A percentile compares a stretch with the other conserved stretches of the same genome.
Conservation (phyloP, 768 basidiomycete species). For the Candolleomyces eurysporus region DNA sequence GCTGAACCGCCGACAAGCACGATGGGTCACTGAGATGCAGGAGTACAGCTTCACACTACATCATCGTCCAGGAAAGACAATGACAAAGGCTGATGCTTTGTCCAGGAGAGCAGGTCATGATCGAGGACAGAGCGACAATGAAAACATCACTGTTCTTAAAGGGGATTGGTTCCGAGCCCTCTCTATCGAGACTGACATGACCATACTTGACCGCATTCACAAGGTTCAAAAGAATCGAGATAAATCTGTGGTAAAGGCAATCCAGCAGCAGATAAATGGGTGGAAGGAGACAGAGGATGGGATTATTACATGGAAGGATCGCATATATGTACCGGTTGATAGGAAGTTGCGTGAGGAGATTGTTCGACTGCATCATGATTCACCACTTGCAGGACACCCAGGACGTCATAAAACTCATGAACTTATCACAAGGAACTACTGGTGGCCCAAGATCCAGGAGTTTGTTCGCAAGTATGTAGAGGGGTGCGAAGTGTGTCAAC, state of each 20-base stretch:
- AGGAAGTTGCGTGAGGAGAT: not conserved
- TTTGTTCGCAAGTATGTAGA: not conserved
- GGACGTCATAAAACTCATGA: not conserved
- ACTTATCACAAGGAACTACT: constrained; percentile 3
- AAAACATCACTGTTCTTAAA: not conserved
- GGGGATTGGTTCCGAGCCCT: not conserved
- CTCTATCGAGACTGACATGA: not conserved
- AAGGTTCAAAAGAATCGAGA: not conserved
- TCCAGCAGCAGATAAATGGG: not conserved
- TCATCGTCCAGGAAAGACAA: not conserved
- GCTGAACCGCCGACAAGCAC: constrained; percentile 39
- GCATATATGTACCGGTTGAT: not conserved
- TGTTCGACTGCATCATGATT: not conserved
- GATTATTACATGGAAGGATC: not conserved
- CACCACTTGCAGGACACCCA: not conserved
- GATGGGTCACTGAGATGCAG: constrained; percentile 36
- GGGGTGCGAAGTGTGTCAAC: constrained; percentile 1
- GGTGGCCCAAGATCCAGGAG: constrained; percentile 3
- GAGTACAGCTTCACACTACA: constrained; percentile 29
- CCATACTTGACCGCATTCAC: not conserved
- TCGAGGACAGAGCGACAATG: not conserved
- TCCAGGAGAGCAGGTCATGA: not conserved
- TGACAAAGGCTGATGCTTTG: not conserved
- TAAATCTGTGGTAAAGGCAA: not conserved
- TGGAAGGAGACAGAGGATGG: not conserved